Conservation (phyloP, 1,139 yeast genomes). For the Zygoascus sp. region DNA sequence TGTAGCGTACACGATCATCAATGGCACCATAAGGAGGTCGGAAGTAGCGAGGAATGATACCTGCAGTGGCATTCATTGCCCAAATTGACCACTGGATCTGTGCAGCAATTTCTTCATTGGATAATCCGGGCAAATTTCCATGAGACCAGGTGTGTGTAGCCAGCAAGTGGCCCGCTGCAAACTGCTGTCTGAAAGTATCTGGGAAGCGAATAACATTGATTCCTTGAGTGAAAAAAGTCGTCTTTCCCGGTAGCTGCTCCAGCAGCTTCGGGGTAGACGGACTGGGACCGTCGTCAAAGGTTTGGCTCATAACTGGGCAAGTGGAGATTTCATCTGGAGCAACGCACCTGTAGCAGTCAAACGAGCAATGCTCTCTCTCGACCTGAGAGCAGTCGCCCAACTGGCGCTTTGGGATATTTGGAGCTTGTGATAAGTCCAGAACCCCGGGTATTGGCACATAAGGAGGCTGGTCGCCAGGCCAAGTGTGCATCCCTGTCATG, state of each 20-base stretch:
- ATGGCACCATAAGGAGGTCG: constrained; percentile 96
- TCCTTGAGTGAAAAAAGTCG: constrained; percentile 86
- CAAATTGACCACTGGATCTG: constrained; percentile 93
- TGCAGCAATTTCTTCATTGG: constrained; percentile 78
- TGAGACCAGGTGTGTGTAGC: constrained; percentile 96
- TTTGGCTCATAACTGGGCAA: constrained; percentile 69
- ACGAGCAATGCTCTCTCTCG: constrained; percentile 59
- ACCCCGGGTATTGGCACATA: constrained; percentile 68
- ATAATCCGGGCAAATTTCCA: constrained; percentile 68
- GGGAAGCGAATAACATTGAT: constrained; percentile 73
- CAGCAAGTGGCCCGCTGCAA: constrained; percentile 64
- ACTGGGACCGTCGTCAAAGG: constrained; percentile 95
- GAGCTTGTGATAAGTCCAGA: constrained; percentile 53
- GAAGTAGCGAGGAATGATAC: constrained; percentile 87
- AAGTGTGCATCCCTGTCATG: constrained; percentile 63
- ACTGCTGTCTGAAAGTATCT: constrained; percentile 57
- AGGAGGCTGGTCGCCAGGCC: constrained; percentile 90
- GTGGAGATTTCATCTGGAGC: constrained; percentile 73
- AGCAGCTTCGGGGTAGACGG: constrained; percentile 60
- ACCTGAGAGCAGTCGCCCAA: constrained; percentile 58
- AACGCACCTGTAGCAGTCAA: constrained; percentile 79
- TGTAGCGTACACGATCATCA: constrained; percentile 77
- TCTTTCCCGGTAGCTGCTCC: constrained; percentile 45
- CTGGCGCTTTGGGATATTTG: constrained; percentile 46
- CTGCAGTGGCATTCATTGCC: constrained; percentile 96